These are phyloP conservation scores for Trametes sp. DNA, from an alignment of 1,284 basidiomycete genomes.

Conservation along the genomic window DNA sequence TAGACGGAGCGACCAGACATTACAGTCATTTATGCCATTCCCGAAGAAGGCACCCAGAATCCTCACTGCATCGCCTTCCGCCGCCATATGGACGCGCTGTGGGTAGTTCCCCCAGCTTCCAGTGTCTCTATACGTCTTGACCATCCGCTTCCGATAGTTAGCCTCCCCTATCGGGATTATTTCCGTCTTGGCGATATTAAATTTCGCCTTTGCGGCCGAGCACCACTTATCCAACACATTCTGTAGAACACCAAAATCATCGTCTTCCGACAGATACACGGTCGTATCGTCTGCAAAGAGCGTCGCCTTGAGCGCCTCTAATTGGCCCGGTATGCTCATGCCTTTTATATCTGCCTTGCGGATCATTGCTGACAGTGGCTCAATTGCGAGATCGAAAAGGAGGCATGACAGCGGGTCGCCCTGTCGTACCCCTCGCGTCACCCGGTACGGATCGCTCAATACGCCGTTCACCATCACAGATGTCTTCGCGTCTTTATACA, in stretches of 20 bases:
- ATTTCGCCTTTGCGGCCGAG: slow-evolving; percentile 41
- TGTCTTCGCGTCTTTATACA: slow-evolving; percentile 38
- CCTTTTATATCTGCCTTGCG: slow-evolving; percentile 42
- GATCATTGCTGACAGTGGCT: slow-evolving; percentile 41
- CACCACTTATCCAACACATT: slow-evolving; percentile 40
- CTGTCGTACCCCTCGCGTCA: slow-evolving; percentile 41
- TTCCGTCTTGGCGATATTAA: slow-evolving; percentile 46
- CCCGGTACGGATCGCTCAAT: slow-evolving; percentile 26
- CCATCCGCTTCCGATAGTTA: slow-evolving; percentile 27
- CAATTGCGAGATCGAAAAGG: slow-evolving; percentile 31
- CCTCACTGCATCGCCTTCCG: slow-evolving; percentile 35
- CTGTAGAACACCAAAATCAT: slow-evolving; percentile 30
- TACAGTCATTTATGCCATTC: slow-evolving; percentile 23
- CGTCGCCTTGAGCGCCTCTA: slow-evolving; percentile 32
- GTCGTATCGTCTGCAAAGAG: slow-evolving; percentile 45
- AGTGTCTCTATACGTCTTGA: not conserved
- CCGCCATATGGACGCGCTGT: slow-evolving; percentile 21
- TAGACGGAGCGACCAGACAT: slow-evolving; percentile 34
- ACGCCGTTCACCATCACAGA: slow-evolving; percentile 39
- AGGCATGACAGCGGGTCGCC: slow-evolving; percentile 48
- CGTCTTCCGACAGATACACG: slow-evolving; percentile 32
- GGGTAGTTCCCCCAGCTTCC: not conserved
- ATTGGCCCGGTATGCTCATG: slow-evolving; percentile 32
- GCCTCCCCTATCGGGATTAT: slow-evolving; percentile 41
- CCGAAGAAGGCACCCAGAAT: slow-evolving; percentile 41